These are phyloP conservation scores for Barbarea vulgaris DNA, from an alignment of 345 rosid species.

Conservation along the genomic window DNA sequence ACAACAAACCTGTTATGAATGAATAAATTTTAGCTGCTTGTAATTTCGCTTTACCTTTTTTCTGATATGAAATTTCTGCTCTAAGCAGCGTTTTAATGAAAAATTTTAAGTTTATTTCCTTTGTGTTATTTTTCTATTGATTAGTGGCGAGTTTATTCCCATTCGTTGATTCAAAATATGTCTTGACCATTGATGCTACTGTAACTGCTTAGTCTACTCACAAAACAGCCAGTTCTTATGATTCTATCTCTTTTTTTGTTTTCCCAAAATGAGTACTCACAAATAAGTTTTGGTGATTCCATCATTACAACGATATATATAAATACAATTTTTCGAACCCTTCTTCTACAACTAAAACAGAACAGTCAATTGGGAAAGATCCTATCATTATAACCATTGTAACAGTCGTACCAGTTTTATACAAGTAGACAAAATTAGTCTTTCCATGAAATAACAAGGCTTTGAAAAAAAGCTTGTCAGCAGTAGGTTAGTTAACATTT, in stretches of 20 bases:
- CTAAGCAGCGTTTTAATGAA: not conserved
- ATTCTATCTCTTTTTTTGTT: too few relatives aligned
- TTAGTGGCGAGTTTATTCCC: not conserved
- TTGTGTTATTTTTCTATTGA: not conserved
- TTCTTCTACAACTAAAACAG: not conserved
- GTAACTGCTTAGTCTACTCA: not conserved
- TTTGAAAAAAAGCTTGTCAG: not conserved
- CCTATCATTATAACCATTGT: not conserved
- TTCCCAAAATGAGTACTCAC: too few relatives aligned
- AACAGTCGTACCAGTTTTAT: slow-evolving; percentile 48
- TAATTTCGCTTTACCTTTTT: not conserved
- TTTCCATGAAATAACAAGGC: not conserved
- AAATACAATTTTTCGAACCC: too few relatives aligned
- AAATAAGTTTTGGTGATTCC: not conserved
- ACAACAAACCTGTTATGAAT: slow-evolving; percentile 96
- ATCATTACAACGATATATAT: not conserved
- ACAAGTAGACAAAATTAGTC: slow-evolving; percentile 5
- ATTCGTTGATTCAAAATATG: not conserved
- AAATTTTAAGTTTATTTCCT: not conserved
- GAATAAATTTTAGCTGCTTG: slow-evolving; percentile 43
- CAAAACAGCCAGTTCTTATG: not conserved
- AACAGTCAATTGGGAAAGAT: not conserved
- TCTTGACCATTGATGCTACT: not conserved
- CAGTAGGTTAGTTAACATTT: not conserved
- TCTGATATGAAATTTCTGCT: not conserved